Base-by-base conservation (phyloP, 441 rosid genomes). In the Gossypium davidsonii region DNA sequence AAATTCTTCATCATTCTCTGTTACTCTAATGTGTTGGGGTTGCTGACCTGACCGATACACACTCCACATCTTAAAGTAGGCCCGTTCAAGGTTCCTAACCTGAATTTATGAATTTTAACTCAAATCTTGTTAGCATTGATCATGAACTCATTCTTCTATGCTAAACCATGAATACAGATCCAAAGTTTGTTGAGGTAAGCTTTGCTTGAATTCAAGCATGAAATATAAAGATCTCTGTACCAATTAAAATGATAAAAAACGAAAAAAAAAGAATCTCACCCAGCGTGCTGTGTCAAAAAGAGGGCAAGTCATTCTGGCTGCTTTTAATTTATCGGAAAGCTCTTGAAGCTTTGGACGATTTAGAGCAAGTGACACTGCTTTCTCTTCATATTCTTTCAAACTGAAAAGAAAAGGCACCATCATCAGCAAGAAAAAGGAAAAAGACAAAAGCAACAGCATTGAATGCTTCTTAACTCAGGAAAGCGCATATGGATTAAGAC, bases 21-120 rank as follows among this genome's bases (percentile, higher is more conserved):
- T 76, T 1, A 93, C 99, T 77, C 82, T 93, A 23, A 93, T 93
- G 82, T 85, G 97, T 26, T 84, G 89, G 0, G 97, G 90, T 56
- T 87, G 85, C 83, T 85, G 86, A 23, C 97, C 92, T 0, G 83
- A 79, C 82, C 97, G 86, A 70, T 89, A 80, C 46, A 90, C 82
- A 85, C 83, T 90, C 99, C 98, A 93, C 98, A 96, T 96, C 81
- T 87, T 96, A 72, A 90, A 85, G 83, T 89, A 96, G 4, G 96
- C 80, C 71, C 97, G 83, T 78, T 93, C 98, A 34, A 96, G 86
- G 82, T 93, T 93, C 73, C 80, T 84, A 68, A 96, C 99, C 97
- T 96, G 90, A 23, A 66, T 44, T 72, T 77, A 20, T 51, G 6
- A 26, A 48, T 28, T 21, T 6, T 15, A 28, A 37, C 28, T 15